Conservation (phyloP, 2,329 filamentous ascomycete genomes). For the Fusarium begoniae region DNA sequence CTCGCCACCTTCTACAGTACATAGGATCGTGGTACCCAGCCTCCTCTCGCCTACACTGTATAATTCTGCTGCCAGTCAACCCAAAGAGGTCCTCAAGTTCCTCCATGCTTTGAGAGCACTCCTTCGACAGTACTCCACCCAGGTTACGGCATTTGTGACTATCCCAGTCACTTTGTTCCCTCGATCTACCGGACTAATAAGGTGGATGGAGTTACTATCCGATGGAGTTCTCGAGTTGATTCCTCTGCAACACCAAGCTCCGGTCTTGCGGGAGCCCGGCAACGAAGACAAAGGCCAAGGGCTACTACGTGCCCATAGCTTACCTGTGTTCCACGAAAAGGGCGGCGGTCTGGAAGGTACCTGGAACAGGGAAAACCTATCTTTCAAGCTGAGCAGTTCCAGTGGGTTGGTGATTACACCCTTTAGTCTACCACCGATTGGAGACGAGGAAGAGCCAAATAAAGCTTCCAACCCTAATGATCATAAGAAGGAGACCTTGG, state of each 20-base stretch:
- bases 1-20: conserved; percentile 69
- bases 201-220: conserved; percentile 85
- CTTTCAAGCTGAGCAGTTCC: conserved; percentile 85
- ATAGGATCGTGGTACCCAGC: conserved; percentile 85
- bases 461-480: conserved; percentile 57
- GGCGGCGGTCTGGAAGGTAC: conserved; percentile 78
- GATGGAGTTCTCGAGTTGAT: conserved; percentile 90
- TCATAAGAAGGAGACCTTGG: conserved; percentile 72
- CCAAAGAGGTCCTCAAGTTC: conserved; percentile 80
- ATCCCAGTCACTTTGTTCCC: conserved; percentile 84
- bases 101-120: conserved; percentile 81
- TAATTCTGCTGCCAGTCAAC: conserved; percentile 72
- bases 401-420: conserved; percentile 86
- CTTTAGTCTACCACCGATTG: conserved; percentile 87
- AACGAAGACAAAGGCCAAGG: conserved; percentile 83
- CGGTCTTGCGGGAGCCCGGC: conserved; percentile 59
- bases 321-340: conserved; percentile 88
- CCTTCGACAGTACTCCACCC: conserved; percentile 71
- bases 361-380: conserved; percentile 82
- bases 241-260: conserved; percentile 67
- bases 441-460: conserved; percentile 67
- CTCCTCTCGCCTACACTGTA: conserved; percentile 90
- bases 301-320: conserved; percentile 80
- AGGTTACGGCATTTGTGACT: conserved; percentile 77
- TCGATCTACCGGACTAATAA: conserved; percentile 76